Base-by-base conservation (phyloP, 306 rosid genomes). In the Cucumis melo region DNA sequence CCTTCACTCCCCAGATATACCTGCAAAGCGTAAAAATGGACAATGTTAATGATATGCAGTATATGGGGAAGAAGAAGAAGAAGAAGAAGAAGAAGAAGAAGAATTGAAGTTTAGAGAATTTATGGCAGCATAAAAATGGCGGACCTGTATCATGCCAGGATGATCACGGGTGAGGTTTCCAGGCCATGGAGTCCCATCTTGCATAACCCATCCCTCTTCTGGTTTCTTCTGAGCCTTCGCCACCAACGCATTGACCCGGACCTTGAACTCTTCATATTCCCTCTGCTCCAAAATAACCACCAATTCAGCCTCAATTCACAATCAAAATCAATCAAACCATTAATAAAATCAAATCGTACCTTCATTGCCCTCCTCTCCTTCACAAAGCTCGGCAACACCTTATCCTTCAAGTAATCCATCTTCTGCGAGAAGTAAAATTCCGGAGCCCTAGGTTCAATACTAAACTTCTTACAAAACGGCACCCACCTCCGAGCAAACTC, bases 121-220 rank as follows among this genome's bases (percentile, higher is more conserved):
- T 50, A 6, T 50, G 7, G 55, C 1, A 56, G 61, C 38, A 41
- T 12, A 11, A 24, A 32, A 74, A 76, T 42, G 58, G 67, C 3
- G 55, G 56, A 93, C 99, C 96, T 95, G 99, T 84, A 92, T 86
- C 96, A 95, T 95, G 79, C 98, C 99, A 0, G 99, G 98, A 87
- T 95, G 99, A 88, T 95, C 93, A 19, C 92, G 90, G 36, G 89
- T 80, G 78, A 88, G 82, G 81, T 87, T 92, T 74, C 99, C 99
- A 2, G 99, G 99, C 99, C 99, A 95, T 21, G 97, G 97, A 7
- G 91, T 90, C 50, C 99, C 97, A 81, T 95, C 97, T 84, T 88
- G 95, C 96, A 94, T 89, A 53, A 94, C 90, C 98, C 98, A 94
- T 46, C 99, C 99, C 17, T 92, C 98, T 62, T 92, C 98, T 24